Base-by-base conservation (phyloP, 306 rosid genomes). In the Trifolium dubium region DNA sequence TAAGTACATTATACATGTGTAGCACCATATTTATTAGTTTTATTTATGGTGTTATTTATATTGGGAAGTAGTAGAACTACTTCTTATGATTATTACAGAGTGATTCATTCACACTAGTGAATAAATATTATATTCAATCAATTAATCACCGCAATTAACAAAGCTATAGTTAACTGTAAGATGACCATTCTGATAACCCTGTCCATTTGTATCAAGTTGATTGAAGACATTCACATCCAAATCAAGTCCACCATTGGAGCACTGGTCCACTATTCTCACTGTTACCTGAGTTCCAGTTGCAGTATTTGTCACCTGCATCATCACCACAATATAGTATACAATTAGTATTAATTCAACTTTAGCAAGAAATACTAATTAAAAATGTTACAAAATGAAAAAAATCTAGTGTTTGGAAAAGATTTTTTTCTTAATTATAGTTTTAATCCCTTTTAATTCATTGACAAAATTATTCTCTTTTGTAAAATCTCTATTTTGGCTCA, bases 261-360 rank as follows among this genome's bases (percentile, higher is more conserved):
- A 86, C 77, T 88, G 88, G 37, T 90, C 96, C 10, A 85, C 88
- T 3, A 88, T 90, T 50, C 93, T 86, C 37, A 83, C 91, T 8
- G 72, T 90, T 29, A 4, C 46, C 18, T 67, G 37, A 14, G 70
- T 64, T n/a, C 86, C 69, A 0, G 91, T 88, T 17, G 71, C 71
- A 0, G 77, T 56, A 18, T 86, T 86, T 17, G 74, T 86, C 54
- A 86, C 84, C 87, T 74, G 1, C 14, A 13, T 47, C 19, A 28
- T 6, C 63, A 10, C 34, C 62, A 23, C 19, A 46, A 60, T 50
- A 34, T 23, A n/a, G n/a, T n/a, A 23, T 23, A 23, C 23, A 23
- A 23, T 0, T 0, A 23, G 1, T 23, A 23, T 23, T 23, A 23
- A 23, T 23, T 23, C 23, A 23, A 23, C 23, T 23, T 23, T 23